Conservation (phyloP, 139 green algal genomes). For the Limnomonas spitsbergensis region DNA sequence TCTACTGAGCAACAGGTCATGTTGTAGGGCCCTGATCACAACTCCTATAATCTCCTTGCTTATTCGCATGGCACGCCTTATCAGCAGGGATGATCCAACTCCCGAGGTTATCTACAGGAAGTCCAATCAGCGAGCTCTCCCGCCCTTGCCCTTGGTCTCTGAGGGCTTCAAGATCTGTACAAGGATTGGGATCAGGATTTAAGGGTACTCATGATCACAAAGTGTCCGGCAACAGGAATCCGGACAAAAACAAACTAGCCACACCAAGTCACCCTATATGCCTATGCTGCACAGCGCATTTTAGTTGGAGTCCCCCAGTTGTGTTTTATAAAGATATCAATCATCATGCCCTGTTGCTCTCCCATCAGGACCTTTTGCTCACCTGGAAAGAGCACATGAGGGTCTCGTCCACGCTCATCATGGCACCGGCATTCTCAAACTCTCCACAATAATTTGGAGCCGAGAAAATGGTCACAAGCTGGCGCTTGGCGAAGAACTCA, state of each 20-base stretch:
- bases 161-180: conserved; percentile 13
- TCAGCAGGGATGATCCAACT: too few relatives aligned
- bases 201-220: too few relatives aligned
- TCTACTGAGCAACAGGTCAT: too few relatives aligned
- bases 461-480: conserved; percentile 98
- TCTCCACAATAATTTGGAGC: conserved; percentile 99
- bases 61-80: too few relatives aligned
- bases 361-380: neutral
- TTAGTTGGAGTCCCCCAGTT: neutral
- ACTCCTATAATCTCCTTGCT: too few relatives aligned
- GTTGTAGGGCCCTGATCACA: too few relatives aligned
- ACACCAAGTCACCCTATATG: neutral
- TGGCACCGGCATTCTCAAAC: conserved; percentile 99
- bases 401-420: conserved; percentile 99
- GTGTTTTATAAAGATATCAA: too few relatives aligned
- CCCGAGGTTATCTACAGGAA: too few relatives aligned
- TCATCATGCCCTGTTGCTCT: too few relatives aligned
- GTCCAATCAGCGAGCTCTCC: conserved; percentile 6
- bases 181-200: too few relatives aligned
- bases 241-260: neutral
- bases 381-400: conserved; percentile 99
- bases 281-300: neutral
- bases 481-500: conserved; percentile 98
- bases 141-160: conserved; percentile 12
- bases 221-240: too few relatives aligned